Conservation (phyloP, 192 early-diverging fungal species). For the Coemansia sp. region DNA sequence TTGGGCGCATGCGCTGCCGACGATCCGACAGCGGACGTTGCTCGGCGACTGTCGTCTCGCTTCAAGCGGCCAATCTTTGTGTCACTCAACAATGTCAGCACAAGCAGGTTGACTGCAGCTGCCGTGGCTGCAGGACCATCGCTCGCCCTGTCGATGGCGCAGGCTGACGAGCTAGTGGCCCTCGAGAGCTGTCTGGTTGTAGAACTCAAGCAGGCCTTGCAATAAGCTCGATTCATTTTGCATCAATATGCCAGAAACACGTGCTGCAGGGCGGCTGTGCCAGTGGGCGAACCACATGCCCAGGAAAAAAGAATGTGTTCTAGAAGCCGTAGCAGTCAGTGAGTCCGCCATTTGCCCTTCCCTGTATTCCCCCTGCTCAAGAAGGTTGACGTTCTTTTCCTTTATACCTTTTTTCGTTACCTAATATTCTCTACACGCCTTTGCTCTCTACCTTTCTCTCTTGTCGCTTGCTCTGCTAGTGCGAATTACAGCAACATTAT, state of each 20-base stretch:
- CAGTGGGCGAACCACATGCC: background rate
- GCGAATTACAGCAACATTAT: too few relatives aligned
- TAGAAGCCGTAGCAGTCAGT: background rate
- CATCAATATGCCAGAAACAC: background rate
- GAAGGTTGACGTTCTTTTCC: background rate
- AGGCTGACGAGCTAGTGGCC: slow-evolving; percentile 29
- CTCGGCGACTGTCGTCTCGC: slow-evolving; percentile 32
- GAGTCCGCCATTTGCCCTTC: background rate
- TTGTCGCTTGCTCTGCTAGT: background rate
- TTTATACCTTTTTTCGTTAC: too few relatives aligned
- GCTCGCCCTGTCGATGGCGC: slow-evolving; percentile 21
- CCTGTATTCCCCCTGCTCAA: background rate
- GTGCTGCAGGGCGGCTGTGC: background rate
- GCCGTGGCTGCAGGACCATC: slow-evolving; percentile 9
- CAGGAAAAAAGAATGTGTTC: background rate
- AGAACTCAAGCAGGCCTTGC: slow-evolving; percentile 25
- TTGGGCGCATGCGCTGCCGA: slow-evolving; percentile 23
- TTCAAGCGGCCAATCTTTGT: slow-evolving; percentile 47
- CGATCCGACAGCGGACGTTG: slow-evolving; percentile 42
- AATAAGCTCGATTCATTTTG: too few relatives aligned
- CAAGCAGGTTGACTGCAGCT: slow-evolving; percentile 3
- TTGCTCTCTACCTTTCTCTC: slow-evolving; percentile 15
- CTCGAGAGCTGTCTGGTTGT: slow-evolving; percentile 40
- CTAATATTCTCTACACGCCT: too few relatives aligned
- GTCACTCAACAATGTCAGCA: slow-evolving; percentile 27